A percentile compares a stretch with the other conserved stretches of the same genome.
Conservation (phyloP, 768 basidiomycete species). For the Russula sp. region DNA sequence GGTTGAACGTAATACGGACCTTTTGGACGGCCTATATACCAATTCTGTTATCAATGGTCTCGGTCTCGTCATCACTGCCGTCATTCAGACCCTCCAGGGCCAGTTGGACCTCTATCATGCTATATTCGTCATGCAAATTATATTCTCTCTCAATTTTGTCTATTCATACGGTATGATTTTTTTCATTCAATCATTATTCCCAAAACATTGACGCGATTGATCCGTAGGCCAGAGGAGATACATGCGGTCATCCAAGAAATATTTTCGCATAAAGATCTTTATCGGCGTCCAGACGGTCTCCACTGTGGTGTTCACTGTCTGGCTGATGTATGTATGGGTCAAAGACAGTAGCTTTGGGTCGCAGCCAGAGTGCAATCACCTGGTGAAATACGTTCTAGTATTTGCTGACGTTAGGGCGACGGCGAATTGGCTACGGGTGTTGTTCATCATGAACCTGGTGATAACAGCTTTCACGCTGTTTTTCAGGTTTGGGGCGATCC, state of each 20-base stretch:
- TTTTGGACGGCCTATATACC: conserved; percentile 4
- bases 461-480: not conserved
- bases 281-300: conserved; percentile 1
- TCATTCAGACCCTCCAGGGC: not conserved
- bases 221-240: not conserved
- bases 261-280: conserved; percentile 1
- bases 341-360: conserved; percentile 4
- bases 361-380: conserved; percentile 7
- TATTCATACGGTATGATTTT: not conserved
- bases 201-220: not conserved
- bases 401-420: not conserved
- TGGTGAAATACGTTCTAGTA: conserved; percentile 12
- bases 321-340: conserved; percentile 10
- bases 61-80: conserved; percentile 4
- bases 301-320: conserved; percentile 1
- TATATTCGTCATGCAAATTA: conserved; percentile 7
- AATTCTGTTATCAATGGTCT: conserved; percentile 6
- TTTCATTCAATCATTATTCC: not conserved
- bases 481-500: not conserved
- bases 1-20: not conserved
- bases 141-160: conserved; percentile 1
- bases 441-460: conserved; percentile 3
- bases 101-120: conserved; percentile 16
- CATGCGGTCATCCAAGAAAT: not conserved
- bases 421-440: not conserved